These are phyloP conservation scores for Mycena chlorophos DNA, from an alignment of 768 basidiomycete genomes.

Conservation along the genomic window DNA sequence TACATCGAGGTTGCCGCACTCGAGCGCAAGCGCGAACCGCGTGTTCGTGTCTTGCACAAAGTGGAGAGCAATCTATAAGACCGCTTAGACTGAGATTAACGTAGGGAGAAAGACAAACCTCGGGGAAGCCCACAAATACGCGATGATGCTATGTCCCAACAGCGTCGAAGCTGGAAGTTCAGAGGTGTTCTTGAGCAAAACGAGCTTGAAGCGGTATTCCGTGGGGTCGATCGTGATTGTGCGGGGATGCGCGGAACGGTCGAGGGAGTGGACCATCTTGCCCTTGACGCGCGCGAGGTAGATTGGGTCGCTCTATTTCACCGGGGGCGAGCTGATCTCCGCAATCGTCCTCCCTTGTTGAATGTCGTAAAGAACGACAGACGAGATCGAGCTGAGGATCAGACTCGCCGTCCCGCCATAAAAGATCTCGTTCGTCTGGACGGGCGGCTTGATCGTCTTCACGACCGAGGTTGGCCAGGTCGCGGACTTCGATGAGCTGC, in stretches of 20 bases:
- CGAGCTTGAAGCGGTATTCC: constrained; percentile 98
- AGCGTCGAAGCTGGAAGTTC: constrained; percentile 94
- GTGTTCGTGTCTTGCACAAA: constrained; percentile 99
- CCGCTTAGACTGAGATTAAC: background rate
- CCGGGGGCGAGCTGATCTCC: constrained; percentile 92
- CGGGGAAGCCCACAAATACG: constrained; percentile 97
- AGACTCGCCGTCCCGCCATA: constrained; percentile 96
- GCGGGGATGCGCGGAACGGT: constrained; percentile 90
- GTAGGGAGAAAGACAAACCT: constrained; percentile 48
- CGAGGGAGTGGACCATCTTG: constrained; percentile 92
- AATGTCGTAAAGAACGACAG: constrained; percentile 93
- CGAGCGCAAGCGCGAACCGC: constrained; percentile 94
- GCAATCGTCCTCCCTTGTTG: constrained; percentile 95
- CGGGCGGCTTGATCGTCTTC: constrained; percentile 92
- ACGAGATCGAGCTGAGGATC: constrained; percentile 81
- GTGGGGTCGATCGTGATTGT: constrained; percentile 98
- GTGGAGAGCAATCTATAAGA: constrained; percentile 84
- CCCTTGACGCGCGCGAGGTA: constrained; percentile 98
- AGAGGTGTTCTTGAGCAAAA: constrained; percentile 89
- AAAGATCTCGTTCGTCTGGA: constrained; percentile 96
- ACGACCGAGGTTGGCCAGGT: constrained; percentile 90
- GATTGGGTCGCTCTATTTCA: constrained; percentile 98
- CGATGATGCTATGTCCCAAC: constrained; percentile 96
- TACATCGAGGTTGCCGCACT: constrained; percentile 96
- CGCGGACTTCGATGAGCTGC: constrained; percentile 94